Evolutionary conservation across 176 grass and related monocot genomes (phyloP).

Genomic region (Zoysia japonica): DNA sequence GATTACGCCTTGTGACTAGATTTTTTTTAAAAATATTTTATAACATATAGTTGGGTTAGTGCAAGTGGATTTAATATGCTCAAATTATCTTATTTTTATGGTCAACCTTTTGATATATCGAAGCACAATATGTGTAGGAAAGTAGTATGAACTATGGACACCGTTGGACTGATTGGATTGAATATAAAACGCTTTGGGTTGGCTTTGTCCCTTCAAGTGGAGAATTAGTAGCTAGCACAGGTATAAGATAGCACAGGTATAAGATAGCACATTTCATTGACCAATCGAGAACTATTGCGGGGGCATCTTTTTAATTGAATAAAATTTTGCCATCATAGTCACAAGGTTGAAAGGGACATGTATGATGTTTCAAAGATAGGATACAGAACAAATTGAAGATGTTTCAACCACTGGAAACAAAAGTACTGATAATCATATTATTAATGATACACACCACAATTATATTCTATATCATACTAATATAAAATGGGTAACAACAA

Average conservation of each 20-base stretch:
- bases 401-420: too few species aligned
- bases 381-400: not conserved
- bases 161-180: not conserved
- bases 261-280: not conserved
- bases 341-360: not conserved
- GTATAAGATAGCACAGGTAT: too few species aligned
- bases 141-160: not conserved
- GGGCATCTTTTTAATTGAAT: not conserved
- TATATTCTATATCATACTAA: not conserved
- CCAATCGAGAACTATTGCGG: not conserved
- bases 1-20: not conserved
- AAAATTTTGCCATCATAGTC: not conserved
- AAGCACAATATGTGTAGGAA: not conserved
- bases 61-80: not conserved
- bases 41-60: not conserved
- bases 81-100: not conserved
- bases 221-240: not conserved
- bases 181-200: not conserved
- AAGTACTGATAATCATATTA: not conserved
- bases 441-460: not conserved
- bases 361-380: not conserved
- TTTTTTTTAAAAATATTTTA: not conserved
- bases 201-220: not conserved
- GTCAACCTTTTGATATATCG: not conserved
- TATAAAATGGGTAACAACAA: constrained; percentile 32